These are phyloP conservation scores for Periglandula ipomoeae DNA, from an alignment of 2,329 filamentous ascomycete genomes.

Conservation along the genomic window DNA sequence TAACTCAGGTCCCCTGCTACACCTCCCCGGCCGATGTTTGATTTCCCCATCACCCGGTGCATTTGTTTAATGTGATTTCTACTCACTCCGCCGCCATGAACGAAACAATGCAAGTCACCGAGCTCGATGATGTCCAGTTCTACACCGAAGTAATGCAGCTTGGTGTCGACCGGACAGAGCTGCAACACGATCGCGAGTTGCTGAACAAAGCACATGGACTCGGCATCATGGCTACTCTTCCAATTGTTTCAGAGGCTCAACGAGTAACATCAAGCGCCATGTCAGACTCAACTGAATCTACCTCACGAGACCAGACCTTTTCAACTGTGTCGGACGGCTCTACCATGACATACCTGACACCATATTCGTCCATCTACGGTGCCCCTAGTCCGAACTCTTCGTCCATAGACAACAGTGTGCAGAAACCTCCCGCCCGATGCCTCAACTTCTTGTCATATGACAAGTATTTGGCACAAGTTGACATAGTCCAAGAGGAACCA, in stretches of 20 bases:
- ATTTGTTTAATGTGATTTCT: neutral
- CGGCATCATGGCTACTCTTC: slow-evolving; percentile 22
- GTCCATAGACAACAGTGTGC: slow-evolving; percentile 7
- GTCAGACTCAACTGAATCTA: slow-evolving; percentile 32
- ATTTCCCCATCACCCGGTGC: neutral
- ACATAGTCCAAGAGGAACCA: slow-evolving; percentile 33
- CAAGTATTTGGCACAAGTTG: slow-evolving; percentile 36
- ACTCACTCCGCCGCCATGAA: slow-evolving; percentile 5
- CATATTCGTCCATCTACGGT: slow-evolving; percentile 31
- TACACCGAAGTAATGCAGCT: slow-evolving; percentile 29
- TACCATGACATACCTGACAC: slow-evolving; percentile 31
- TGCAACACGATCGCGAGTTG: slow-evolving; percentile 28
- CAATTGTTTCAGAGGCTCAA: slow-evolving; percentile 19
- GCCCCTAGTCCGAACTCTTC: slow-evolving; percentile 11
- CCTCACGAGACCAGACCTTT: slow-evolving; percentile 32
- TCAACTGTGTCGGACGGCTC: slow-evolving; percentile 35
- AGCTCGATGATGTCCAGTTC: slow-evolving; percentile 32
- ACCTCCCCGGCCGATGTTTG: neutral
- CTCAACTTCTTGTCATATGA: slow-evolving; percentile 44
- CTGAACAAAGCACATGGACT: slow-evolving; percentile 25
- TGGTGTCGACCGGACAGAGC: slow-evolving; percentile 25
- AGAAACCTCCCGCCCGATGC: slow-evolving; percentile 24
- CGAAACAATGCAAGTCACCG: slow-evolving; percentile 17
- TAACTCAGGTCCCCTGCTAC: neutral
- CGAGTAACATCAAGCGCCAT: slow-evolving; percentile 30